Conservation (phyloP, 805 yeast species). For the Ogataea siamensis region DNA sequence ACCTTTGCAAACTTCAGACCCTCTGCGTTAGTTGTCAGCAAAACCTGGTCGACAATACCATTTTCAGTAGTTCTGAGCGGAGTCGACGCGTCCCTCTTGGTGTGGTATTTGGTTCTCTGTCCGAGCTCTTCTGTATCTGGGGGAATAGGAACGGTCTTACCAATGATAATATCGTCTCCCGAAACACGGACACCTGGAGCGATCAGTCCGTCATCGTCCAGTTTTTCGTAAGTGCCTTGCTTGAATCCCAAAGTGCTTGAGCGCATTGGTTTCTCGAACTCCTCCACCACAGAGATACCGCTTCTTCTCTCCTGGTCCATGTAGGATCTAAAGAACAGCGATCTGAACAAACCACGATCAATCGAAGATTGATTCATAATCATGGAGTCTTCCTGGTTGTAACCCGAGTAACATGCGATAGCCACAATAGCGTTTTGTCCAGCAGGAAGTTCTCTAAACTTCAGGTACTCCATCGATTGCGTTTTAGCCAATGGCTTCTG, state of each 20-base stretch:
- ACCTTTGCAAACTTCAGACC: conserved; percentile 97
- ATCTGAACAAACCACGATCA: conserved; percentile 94
- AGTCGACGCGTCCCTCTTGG: conserved; percentile 98
- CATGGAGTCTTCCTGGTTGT: conserved; percentile 99
- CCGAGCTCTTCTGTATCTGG: conserved; percentile 98
- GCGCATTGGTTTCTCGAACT: conserved; percentile 95
- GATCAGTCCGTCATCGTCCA: conserved; percentile 97
- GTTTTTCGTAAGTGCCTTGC: conserved; percentile 96
- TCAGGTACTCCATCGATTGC: conserved; percentile 94
- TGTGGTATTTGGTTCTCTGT: conserved; percentile 96
- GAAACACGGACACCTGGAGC: conserved; percentile 98
- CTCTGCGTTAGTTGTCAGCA: conserved; percentile 95
- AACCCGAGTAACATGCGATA: conserved; percentile 96
- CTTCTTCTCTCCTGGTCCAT: conserved; percentile 98
- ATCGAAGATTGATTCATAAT: conserved; percentile 98
- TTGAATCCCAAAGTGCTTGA: conserved; percentile 92
- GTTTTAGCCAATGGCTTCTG: conserved; percentile 98
- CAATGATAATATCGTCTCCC: conserved; percentile 98
- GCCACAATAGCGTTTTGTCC: conserved; percentile 99
- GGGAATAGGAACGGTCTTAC: conserved; percentile 99
- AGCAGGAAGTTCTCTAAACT: conserved; percentile 97
- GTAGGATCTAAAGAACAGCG: conserved; percentile 92
- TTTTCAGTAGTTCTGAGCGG: conserved; percentile 95
- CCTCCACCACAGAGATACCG: conserved; percentile 98
- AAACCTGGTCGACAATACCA: conserved; percentile 97